Base-by-base conservation (phyloP, 208 protist genomes). In the Leishmania gerbilli region DNA sequence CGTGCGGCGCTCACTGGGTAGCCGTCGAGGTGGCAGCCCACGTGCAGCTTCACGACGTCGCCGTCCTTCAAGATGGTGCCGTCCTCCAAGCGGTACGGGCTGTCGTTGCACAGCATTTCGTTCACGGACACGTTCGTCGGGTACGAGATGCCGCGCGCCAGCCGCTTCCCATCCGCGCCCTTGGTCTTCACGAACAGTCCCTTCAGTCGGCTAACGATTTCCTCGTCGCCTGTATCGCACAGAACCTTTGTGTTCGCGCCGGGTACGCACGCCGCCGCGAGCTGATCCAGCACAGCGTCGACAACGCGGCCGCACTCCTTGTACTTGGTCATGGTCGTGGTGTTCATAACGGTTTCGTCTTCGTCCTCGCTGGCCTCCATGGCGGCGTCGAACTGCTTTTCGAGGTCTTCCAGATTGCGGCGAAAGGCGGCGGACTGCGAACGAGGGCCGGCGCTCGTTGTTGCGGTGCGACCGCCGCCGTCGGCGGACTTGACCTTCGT, bases 121-220 rank as follows among this genome's bases (percentile, higher is more conserved):
- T 99, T 99, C 53, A 99, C 92, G 37, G 98, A 99, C 65, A 99
- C 81, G 87, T 98, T 99, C 7, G 99, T 99, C 74, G 99, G 99
- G 91, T 99, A 99, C 49, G 97, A 94, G 45, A 99, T 84, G 67
- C 99, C 99, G 56, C 97, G 97, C 49, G 84, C 51, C 55, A 96
- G 83, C 47, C 85, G 86, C 53, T 88, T 90, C 37, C 89, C 89
- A 49, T 93, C 84, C 40, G 84, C 87, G 71, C 91, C 87, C 81
- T 95, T 93, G 15, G 86, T 88, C 85, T 96, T 96, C 37, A 82
- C 83, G 74, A 95, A 97, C 79, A 96, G 81, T 2, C 40, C 77
- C 45, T 90, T 86, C 31, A 95, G 84, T 7, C 90, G 86, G 40
- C 55, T 75, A 53, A 81, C 56, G 42, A 95, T 53, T 74, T 94